phyloP scores from a whole-genome alignment of 192 early-diverging fungal genomes.

The Coemansia sp. region DNA sequence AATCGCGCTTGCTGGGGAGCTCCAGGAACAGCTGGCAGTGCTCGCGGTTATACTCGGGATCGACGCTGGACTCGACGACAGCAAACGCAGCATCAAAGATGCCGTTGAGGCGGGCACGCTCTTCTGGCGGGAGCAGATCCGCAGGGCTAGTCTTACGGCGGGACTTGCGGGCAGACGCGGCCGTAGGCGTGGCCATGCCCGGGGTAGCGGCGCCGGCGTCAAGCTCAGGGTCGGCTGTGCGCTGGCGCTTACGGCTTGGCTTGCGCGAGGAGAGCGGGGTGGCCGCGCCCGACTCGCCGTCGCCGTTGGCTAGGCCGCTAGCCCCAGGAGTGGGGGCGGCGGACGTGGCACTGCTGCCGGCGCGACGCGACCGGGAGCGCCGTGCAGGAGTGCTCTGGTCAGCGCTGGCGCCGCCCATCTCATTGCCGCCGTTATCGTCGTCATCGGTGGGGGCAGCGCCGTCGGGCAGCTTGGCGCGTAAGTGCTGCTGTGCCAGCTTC shows the following conservation, averaged over 20 bases:
- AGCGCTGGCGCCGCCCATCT: background rate
- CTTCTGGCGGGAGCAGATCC: constrained; percentile 29
- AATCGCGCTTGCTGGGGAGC: constrained; percentile 64
- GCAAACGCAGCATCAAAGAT: constrained; percentile 28
- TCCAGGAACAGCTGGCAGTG: constrained; percentile 73
- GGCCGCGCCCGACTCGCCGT: constrained; percentile 10
- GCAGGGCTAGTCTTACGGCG: constrained; percentile 33
- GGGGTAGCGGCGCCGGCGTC: constrained; percentile 6
- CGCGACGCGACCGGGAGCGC: constrained; percentile 8
- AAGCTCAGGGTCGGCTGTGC: constrained; percentile 4
- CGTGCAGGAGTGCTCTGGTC: constrained; percentile 10
- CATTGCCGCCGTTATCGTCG: constrained; percentile 4
- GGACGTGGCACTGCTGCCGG: constrained; percentile 5
- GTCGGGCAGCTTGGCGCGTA: constrained; percentile 17
- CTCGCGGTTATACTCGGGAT: constrained; percentile 42
- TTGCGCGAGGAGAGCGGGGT: constrained; percentile 7
- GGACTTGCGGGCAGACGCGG: constrained; percentile 13
- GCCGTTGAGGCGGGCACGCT: constrained; percentile 23
- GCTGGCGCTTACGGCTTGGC: constrained; percentile 18
- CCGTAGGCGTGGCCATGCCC: constrained; percentile 4
- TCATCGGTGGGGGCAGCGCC: constrained; percentile 1
- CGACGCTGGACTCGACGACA: constrained; percentile 27
- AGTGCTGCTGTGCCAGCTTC: constrained; percentile 24
- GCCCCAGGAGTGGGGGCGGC: constrained; percentile 8
- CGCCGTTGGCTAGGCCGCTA: background rate